A percentile compares a stretch with the other conserved stretches of the same genome.
Conservation (phyloP, 352 stramenopile genomes). For the Blastocystis sp. region DNA sequence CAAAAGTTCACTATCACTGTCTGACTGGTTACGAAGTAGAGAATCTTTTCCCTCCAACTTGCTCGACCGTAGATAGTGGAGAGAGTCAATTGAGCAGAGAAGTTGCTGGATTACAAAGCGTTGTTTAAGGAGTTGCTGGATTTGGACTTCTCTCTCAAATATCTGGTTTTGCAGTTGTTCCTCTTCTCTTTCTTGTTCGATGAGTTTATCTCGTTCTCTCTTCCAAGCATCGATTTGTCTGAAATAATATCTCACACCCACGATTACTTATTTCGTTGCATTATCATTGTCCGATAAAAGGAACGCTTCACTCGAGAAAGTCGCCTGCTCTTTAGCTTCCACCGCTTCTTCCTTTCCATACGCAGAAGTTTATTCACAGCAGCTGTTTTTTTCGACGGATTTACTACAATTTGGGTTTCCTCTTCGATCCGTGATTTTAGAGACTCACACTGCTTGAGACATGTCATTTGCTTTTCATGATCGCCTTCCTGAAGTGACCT, state of each 20-base stretch:
- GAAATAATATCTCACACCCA: background rate
- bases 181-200: slow-evolving; percentile 16
- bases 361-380: slow-evolving; percentile 20
- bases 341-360: slow-evolving; percentile 13
- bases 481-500: background rate
- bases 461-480: background rate
- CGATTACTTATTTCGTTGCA: background rate
- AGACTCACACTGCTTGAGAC: background rate
- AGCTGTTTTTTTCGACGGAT: slow-evolving; percentile 11
- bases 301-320: background rate
- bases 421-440: background rate
- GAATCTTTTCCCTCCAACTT: slow-evolving; percentile 27
- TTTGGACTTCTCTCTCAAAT: background rate
- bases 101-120: slow-evolving; percentile 4
- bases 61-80: background rate
- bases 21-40: background rate
- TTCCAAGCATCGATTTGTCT: slow-evolving; percentile 45
- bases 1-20: background rate
- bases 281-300: slow-evolving; percentile 34
- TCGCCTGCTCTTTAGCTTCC: slow-evolving; percentile 32
- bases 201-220: slow-evolving; percentile 5
- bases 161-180: background rate
- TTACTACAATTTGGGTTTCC: background rate
- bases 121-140: background rate
- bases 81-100: background rate